Base-by-base conservation (phyloP, 768 basidiomycete species). In the Tylopilus plumbeoviolaceoides region DNA sequence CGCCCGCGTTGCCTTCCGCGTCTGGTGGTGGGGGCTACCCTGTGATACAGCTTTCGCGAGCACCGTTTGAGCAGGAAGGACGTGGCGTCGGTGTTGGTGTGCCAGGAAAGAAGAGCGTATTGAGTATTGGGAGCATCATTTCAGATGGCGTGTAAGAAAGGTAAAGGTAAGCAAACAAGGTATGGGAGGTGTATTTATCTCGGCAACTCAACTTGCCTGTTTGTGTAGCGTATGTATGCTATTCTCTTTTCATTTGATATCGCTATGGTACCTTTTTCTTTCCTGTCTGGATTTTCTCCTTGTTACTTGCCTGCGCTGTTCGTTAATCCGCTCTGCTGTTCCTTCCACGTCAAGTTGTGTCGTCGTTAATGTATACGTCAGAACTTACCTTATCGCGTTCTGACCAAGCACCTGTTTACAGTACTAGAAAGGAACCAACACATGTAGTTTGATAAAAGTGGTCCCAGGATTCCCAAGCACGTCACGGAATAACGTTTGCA, bases 101-200 rank as follows among this genome's bases (percentile, higher is more conserved):
- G 1, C 53, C 45, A 0, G 67, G 75, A 36, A 86, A 84, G 76
- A 86, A 82, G 70, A 86, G 84, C 59, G 78, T 77, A 50, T 62
- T 87, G 70, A 85, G 83, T 59, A 87, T 87, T 56, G 83, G 82
- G 50, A 85, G 81, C 60, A 87, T 87, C 51, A 85, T 86, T 50
- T 84, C 82, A 36, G 82, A 82, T 1, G 61, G 66, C 2, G 66
- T 43, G 47, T 66, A 43, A 53, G 23, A 20, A 27, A 39, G 38
- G 18, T 20, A 4, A 11, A 40, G 39, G 39, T 40, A 20, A 40
- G 39, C 39, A 12, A 11, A 30, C 20, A 11, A 40, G 39, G 20
- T 8, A n/a, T 7, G 39, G 8, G 9, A 0, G 11, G 20, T 21
- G 8, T 21, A 21, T 40, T 21, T 40, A 30, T 30, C 28, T 30